Base-by-base conservation (phyloP, 345 rosid genomes). In the Pseudoturritis turrita region DNA sequence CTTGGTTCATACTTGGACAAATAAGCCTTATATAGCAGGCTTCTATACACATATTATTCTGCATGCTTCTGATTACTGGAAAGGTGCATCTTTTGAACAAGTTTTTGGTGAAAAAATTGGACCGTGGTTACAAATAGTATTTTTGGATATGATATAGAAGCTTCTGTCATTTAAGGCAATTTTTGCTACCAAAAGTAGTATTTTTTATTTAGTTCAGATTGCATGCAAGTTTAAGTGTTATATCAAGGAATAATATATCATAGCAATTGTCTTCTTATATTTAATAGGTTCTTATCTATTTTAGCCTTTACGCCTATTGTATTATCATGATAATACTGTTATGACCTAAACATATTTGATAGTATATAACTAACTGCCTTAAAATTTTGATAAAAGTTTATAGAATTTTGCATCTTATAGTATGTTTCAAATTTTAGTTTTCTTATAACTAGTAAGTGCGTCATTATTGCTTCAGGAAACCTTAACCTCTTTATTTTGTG, bases 401-500 rank as follows among this genome's bases (percentile, higher is more conserved):
- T 56, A 10, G 41, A 54, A 2, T 4, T 22, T 67, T 11, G 10
- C 12, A 23, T 39, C 18, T 11, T 18, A 41, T 67, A 15, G 11
- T 37, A 37, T 23, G 11, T 21, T 62, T 66, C 18, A 37, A 15
- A 23, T 51, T 35, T 36, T 26, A 3, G 4, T 31, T 47, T 33
- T 36, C 17, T 39, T 23, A 29, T 29, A 54, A 55, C 22, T 28
- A 70, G 57, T 58, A 15, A 33, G 9, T 46, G 36, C 35, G 31
- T 64, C 56, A 45, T 3, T 51, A 52, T 61, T 68, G 57, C 35
- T 50, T 52, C 35, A 22, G 18, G 23, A 66, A 39, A 68, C 25
- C 50, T 68, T 46, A 75, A 31, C 51, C 44, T 64, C 65, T 70
- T 61, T 55, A 54, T 65, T 70, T 43, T 81, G 45, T 87, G 63